Percentiles rank a stretch among this genome's conserved stretches.
These are phyloP conservation scores for Brachypodium distachyon DNA, from an alignment of 202 grass and related monocot genomes.

Conservation along the genomic window DNA sequence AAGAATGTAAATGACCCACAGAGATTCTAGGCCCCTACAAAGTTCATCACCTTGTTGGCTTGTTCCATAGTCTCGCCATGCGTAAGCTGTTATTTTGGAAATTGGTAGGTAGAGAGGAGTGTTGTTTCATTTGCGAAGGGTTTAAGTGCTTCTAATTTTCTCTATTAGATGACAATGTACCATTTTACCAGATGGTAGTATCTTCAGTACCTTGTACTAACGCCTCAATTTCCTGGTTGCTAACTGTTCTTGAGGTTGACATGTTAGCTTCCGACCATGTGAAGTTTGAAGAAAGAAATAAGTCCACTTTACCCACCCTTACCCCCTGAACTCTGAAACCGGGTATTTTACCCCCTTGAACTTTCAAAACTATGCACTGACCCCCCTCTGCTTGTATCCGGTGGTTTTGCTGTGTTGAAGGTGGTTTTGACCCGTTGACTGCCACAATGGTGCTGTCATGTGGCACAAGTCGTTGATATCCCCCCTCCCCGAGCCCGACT, in stretches of 20 bases:
- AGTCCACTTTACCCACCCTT: too few species aligned
- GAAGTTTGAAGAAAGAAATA: constrained; percentile 5
- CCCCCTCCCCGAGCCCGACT: too few species aligned
- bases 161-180: constrained; percentile 20
- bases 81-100: background rate
- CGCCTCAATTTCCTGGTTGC: background rate
- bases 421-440: too few species aligned
- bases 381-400: too few species aligned
- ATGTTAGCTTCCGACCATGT: background rate
- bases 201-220: constrained; percentile 3
- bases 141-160: constrained; percentile 10
- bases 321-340: too few species aligned
- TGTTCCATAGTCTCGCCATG: background rate
- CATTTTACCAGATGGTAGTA: constrained; percentile 4
- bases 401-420: too few species aligned
- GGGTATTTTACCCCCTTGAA: too few species aligned
- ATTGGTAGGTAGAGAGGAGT: constrained; percentile 22
- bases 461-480: too few species aligned
- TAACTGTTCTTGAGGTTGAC: constrained; percentile 20
- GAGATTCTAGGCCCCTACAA: background rate
- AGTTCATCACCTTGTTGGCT: background rate
- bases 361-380: too few species aligned
- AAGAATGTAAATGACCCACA: constrained; percentile 36
- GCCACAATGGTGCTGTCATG: too few species aligned
- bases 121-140: background rate